Percentiles rank a stretch among this genome's conserved stretches.
Conservation (phyloP, 2,329 filamentous ascomycete species). For the Nemania sp. region DNA sequence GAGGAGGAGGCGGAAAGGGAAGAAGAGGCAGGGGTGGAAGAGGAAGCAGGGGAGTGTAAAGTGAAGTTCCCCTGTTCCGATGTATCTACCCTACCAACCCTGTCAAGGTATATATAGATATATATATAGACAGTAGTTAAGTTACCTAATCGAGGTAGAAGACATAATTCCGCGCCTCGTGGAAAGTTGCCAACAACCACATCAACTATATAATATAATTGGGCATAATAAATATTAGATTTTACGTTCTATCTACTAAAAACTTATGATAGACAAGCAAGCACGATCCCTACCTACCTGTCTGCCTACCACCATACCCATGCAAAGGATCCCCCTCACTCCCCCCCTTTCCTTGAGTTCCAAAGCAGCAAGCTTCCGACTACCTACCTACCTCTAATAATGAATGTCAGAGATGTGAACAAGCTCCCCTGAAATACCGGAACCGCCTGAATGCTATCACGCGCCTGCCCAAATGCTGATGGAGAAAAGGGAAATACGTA, state of each 20-base stretch:
- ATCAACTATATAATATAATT: background rate
- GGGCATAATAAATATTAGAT: conserved; percentile 9
- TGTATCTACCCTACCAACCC: too few relatives aligned
- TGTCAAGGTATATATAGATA: too few relatives aligned
- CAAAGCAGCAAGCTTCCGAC: conserved; percentile 5
- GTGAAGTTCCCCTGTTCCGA: too few relatives aligned
- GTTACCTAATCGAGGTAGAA: too few relatives aligned
- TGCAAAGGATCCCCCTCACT: too few relatives aligned
- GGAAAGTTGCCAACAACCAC: too few relatives aligned
- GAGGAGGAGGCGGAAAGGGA: too few relatives aligned
- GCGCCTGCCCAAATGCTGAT: conserved; percentile 31
- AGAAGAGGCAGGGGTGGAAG: too few relatives aligned
- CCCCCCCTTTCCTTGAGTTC: conserved; percentile 3
- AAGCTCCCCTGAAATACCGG: conserved; percentile 14
- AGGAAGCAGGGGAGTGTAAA: too few relatives aligned
- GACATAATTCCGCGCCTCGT: too few relatives aligned
- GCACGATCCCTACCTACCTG: background rate
- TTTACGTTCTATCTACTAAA: conserved; percentile 1
- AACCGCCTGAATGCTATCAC: conserved; percentile 26
- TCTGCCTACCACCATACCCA: too few relatives aligned
- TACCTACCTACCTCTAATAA: background rate
- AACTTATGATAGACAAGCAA: background rate
- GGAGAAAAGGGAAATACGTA: conserved; percentile 13
- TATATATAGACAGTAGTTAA: too few relatives aligned
- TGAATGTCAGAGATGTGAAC: background rate